Conservation (phyloP, 1,284 basidiomycete species). For the Grifola frondosa region DNA sequence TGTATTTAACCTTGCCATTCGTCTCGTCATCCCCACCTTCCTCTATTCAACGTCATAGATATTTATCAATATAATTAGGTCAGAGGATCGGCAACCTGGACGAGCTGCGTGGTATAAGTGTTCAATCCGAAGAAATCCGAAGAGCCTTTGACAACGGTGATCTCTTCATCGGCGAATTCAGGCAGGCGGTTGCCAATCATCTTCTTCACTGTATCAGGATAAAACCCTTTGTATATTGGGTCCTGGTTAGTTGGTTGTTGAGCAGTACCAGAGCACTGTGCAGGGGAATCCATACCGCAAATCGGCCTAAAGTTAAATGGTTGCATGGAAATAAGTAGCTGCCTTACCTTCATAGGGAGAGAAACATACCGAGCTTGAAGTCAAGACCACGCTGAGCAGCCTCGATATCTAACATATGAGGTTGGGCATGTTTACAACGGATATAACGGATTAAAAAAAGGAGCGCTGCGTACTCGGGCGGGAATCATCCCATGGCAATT, state of each 20-base stretch:
- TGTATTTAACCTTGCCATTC: constrained; percentile 40
- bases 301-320: constrained; percentile 22
- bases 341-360: neutral
- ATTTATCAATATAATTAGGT: neutral
- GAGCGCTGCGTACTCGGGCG: constrained; percentile 39
- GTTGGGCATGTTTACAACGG: too few species aligned
- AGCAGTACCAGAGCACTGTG: too few species aligned
- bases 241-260: constrained; percentile 35
- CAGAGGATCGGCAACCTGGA: constrained; percentile 30
- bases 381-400: constrained; percentile 46
- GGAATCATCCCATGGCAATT: constrained; percentile 46
- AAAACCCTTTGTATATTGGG: constrained; percentile 50
- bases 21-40: constrained; percentile 42
- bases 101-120: constrained; percentile 51
- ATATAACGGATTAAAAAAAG: neutral
- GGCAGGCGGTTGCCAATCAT: constrained; percentile 50
- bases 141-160: constrained; percentile 45
- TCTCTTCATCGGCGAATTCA: constrained; percentile 47
- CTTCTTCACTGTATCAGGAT: constrained; percentile 44
- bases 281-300: constrained; percentile 21
- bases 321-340: neutral
- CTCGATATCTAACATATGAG: constrained; percentile 42
- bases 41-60: constrained; percentile 20
- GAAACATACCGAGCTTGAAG: constrained; percentile 31
- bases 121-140: constrained; percentile 51